phyloP scores from a whole-genome alignment of 257 asterid species.

The Rubia yunnanensis region DNA sequence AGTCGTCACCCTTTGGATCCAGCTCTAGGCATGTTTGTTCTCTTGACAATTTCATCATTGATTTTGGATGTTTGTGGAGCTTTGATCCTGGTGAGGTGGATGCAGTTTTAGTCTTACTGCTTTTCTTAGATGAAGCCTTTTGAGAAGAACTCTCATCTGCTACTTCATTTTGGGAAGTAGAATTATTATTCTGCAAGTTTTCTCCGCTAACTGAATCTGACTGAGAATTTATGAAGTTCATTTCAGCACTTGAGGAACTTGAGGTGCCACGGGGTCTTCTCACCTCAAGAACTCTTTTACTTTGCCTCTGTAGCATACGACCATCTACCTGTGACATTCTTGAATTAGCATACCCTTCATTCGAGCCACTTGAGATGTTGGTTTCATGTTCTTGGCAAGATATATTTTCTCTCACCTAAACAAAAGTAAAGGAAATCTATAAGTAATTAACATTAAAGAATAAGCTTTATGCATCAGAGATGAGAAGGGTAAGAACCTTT shows the following conservation, averaged over 20 bases:
- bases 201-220: conserved; percentile 25
- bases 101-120: conserved; percentile 29
- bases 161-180: conserved; percentile 23
- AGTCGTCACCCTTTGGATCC: conserved; percentile 32
- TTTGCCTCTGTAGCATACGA: conserved; percentile 19
- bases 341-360: conserved; percentile 17
- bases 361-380: conserved; percentile 17
- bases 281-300: conserved; percentile 14
- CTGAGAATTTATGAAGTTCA: conserved; percentile 17
- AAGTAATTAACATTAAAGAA: neutral
- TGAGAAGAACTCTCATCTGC: conserved; percentile 27
- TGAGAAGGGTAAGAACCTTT: conserved; percentile 23
- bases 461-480: neutral
- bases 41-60: conserved; percentile 32
- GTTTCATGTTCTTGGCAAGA: conserved; percentile 22
- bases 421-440: conserved; percentile 8
- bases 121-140: conserved; percentile 28
- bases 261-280: conserved; percentile 19
- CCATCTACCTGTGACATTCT: conserved; percentile 23
- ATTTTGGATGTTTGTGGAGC: conserved; percentile 33
- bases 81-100: conserved; percentile 33
- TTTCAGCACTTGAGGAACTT: conserved; percentile 25
- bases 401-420: conserved; percentile 32
- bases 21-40: conserved; percentile 34
- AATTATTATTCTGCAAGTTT: conserved; percentile 22